Evolutionary conservation across 306 rosid genomes (phyloP).

Genomic region (Malus fusca): DNA sequence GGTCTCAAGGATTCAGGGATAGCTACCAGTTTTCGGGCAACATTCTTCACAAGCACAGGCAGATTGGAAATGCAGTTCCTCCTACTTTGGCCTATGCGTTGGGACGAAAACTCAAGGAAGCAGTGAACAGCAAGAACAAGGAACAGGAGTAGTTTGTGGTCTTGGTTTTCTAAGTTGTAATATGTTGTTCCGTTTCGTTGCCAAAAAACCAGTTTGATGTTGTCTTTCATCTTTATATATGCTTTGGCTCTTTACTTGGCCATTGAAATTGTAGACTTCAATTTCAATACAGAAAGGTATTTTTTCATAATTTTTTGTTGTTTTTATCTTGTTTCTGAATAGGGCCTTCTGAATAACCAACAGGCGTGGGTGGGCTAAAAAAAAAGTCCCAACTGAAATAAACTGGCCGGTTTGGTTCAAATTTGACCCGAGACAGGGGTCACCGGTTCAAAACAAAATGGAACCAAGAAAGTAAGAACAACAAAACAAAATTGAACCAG

Average conservation of each 20-base stretch:
- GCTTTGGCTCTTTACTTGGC: neutral
- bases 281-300: neutral
- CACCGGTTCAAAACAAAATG: too few species aligned
- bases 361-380: too few species aligned
- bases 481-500: too few species aligned
- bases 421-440: too few species aligned
- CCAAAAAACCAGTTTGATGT: neutral
- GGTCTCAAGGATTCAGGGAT: conserved; percentile 95
- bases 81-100: conserved; percentile 87
- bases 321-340: too few species aligned
- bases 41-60: conserved; percentile 79
- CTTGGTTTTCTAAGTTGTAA: neutral
- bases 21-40: conserved; percentile 61
- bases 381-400: too few species aligned
- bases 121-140: conserved; percentile 35
- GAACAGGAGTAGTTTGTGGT: neutral
- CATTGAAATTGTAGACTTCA: neutral
- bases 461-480: too few species aligned
- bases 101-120: conserved; percentile 77
- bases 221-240: neutral
- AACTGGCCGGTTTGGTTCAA: too few species aligned
- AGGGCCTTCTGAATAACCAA: too few species aligned
- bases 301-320: too few species aligned
- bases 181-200: neutral
- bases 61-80: conserved; percentile 98